These are phyloP conservation scores for Exobasidium rhododendri DNA, from an alignment of 1,284 basidiomycete species.

Conservation along the genomic window DNA sequence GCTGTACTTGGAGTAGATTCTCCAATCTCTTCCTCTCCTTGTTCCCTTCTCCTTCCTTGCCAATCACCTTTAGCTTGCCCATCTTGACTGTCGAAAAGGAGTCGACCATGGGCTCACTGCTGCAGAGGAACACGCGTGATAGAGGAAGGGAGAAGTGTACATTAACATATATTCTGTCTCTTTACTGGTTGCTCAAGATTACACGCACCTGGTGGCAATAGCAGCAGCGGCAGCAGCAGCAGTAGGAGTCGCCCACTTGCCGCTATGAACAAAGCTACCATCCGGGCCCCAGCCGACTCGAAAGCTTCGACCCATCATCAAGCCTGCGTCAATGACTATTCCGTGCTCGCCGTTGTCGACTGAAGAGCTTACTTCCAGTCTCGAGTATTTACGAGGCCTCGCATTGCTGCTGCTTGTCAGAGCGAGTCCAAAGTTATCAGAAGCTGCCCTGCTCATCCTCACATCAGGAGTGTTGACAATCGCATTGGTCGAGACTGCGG, in stretches of 20 bases:
- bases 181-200: not conserved
- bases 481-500: not conserved
- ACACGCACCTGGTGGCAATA: slow-evolving; percentile 4
- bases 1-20: slow-evolving; percentile 72
- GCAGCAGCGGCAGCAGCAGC: too few species aligned
- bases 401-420: slow-evolving; percentile 15
- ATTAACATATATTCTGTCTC: not conserved
- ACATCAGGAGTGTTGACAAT: not conserved
- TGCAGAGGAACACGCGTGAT: not conserved
- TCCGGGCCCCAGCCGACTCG: slow-evolving; percentile 84
- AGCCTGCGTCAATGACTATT: slow-evolving; percentile 72
- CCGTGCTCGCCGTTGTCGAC: slow-evolving; percentile 66
- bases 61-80: slow-evolving; percentile 38
- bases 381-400: slow-evolving; percentile 34
- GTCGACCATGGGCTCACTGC: not conserved
- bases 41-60: slow-evolving; percentile 23
- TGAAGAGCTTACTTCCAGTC: slow-evolving; percentile 57
- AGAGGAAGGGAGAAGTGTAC: not conserved
- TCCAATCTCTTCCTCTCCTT: slow-evolving; percentile 41
- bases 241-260: not conserved
- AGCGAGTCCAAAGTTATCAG: not conserved
- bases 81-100: slow-evolving; percentile 21
- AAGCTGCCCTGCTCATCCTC: slow-evolving; percentile 19
- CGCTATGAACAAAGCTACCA: slow-evolving; percentile 68
- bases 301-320: slow-evolving; percentile 82